phyloP scores from a whole-genome alignment of 768 basidiomycete genomes.

The Tulasnella sp. region DNA sequence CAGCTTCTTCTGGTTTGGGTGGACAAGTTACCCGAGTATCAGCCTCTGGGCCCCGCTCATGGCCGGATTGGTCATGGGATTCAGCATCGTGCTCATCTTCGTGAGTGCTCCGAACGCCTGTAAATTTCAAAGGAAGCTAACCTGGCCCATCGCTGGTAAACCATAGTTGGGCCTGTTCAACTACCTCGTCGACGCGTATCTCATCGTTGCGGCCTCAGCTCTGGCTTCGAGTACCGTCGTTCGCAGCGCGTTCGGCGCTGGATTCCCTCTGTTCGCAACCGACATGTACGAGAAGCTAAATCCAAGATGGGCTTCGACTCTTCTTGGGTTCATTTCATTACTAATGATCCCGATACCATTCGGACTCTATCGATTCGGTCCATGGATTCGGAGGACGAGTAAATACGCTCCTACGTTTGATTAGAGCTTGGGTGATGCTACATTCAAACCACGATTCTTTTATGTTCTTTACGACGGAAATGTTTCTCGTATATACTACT shows the following conservation, averaged over 20 bases:
- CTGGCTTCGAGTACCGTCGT: conserved; percentile 19
- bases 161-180: conserved; percentile 27
- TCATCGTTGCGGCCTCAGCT: conserved; percentile 35
- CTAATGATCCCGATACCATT: conserved; percentile 28
- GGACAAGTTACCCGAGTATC: conserved; percentile 32
- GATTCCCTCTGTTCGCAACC: not conserved
- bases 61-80: conserved; percentile 20
- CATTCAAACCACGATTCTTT: not conserved
- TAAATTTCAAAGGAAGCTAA: conserved; percentile 23
- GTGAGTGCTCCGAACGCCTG: not conserved
- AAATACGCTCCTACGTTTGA: not conserved
- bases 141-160: not conserved
- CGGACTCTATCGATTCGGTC: conserved; percentile 20
- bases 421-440: not conserved
- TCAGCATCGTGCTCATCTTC: conserved; percentile 19
- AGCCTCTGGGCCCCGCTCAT: conserved; percentile 24
- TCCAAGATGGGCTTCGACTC: not conserved
- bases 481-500: too few species aligned
- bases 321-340: conserved; percentile 31
- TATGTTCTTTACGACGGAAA: too few species aligned
- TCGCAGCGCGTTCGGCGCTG: not conserved
- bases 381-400: not conserved
- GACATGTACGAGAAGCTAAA: not conserved
- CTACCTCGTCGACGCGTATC: conserved; percentile 35
- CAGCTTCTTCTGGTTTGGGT: conserved; percentile 38